Base-by-base conservation (phyloP, 768 basidiomycete species). In the Gloeopeniophorella convolvens region DNA sequence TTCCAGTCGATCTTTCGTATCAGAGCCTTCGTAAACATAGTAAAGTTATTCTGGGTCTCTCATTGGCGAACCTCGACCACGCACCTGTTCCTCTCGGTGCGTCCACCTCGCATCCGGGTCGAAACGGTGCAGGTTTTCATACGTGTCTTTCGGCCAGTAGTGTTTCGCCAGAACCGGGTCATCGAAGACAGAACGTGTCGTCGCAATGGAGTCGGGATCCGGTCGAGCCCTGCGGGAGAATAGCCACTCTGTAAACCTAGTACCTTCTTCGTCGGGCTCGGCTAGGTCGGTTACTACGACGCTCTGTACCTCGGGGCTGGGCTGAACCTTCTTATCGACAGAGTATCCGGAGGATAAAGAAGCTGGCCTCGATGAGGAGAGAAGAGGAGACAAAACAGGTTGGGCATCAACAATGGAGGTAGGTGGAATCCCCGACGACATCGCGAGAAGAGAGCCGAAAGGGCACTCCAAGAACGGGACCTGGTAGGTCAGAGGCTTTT, bases 21-120 rank as follows among this genome's bases (percentile, higher is more conserved):
- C 21, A 80, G 39, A 30, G 60, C 58, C 77, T 77, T 35, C 5
- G 43, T n/a, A n/a, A n/a, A n/a, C n/a, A n/a, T n/a, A n/a, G n/a
- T n/a, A n/a, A n/a, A n/a, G n/a, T n/a, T n/a, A n/a, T n/a, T n/a
- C n/a, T n/a, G n/a, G n/a, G n/a, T n/a, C n/a, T n/a, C n/a, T n/a
- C n/a, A n/a, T n/a, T n/a, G n/a, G n/a, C n/a, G n/a, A n/a, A n/a
- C n/a, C n/a, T n/a, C n/a, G 24, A 48, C 0, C 18, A 26, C 70
- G 34, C 42, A 75, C 74, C 64, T 68, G 70, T 61, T 84, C 82
- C 62, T 84, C 80, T 27, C 76, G 59, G 71, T 74, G 79, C 9
- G 82, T 82, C 82, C 83, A 84, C 15, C 81, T 71, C 20, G 80
- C 81, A 16, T 62, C 50, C 3, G 78, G 77, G 58, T 84, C 78